phyloP scores from a whole-genome alignment of 2,329 filamentous ascomycete species.

The Botrytis tulipae region DNA sequence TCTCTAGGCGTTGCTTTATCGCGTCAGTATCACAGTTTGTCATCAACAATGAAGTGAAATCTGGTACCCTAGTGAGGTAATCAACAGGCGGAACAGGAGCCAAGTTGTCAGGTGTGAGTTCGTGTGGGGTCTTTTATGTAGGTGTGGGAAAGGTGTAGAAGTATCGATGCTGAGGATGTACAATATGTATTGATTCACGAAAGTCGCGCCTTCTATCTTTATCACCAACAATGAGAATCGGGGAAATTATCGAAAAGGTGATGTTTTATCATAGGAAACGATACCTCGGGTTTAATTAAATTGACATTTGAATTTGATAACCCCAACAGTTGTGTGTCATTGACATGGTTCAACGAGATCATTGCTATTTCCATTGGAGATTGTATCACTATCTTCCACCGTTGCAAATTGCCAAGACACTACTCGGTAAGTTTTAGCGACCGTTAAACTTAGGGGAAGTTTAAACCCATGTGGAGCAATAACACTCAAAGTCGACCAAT shows the following conservation, averaged over 20 bases:
- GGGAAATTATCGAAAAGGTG: not conserved
- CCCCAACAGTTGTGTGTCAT: not conserved
- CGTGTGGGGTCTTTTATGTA: not conserved
- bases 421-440: not conserved
- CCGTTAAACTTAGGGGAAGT: not conserved
- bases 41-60: not conserved
- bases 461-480: not conserved
- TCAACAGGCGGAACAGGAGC: not conserved
- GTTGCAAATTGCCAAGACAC: not conserved
- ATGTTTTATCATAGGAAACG: not conserved
- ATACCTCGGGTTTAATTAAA: not conserved
- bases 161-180: not conserved
- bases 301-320: not conserved
- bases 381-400: not conserved
- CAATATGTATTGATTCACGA: not conserved
- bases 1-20: not conserved
- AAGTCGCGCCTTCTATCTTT: not conserved
- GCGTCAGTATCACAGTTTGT: not conserved
- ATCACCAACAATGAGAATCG: not conserved
- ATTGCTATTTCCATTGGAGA: accelerated
- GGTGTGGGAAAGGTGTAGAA: not conserved
- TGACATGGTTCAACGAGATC: not conserved
- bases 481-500: not conserved
- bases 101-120: not conserved
- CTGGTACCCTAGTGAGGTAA: not conserved